Percentiles rank a stretch among this genome's conserved stretches.
Conservation (phyloP, 2,329 filamentous ascomycete species). For the Paraphaeosphaeria minitans region DNA sequence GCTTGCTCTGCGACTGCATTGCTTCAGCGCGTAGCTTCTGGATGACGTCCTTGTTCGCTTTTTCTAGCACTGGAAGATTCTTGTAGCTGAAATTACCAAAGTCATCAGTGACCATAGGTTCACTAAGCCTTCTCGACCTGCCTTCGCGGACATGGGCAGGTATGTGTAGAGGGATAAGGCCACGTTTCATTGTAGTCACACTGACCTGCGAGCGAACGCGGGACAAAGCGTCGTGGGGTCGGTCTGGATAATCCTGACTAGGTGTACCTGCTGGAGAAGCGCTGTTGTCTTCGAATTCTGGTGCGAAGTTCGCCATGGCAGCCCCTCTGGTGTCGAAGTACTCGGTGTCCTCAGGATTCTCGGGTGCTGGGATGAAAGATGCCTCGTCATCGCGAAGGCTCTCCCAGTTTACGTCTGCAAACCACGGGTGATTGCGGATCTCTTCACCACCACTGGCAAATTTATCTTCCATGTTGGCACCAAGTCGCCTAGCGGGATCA, state of each 20-base stretch:
- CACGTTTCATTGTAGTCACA: conserved; percentile 79
- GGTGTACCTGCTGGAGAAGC: conserved; percentile 74
- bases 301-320: conserved; percentile 87
- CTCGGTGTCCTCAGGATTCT: conserved; percentile 96
- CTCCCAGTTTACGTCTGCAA: conserved; percentile 85
- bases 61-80: conserved; percentile 93
- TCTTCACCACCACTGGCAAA: conserved; percentile 85
- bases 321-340: conserved; percentile 95
- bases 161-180: conserved; percentile 93
- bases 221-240: conserved; percentile 93
- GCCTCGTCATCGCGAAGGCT: conserved; percentile 92
- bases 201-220: conserved; percentile 86
- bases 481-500: conserved; percentile 80
- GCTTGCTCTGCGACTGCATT: conserved; percentile 69
- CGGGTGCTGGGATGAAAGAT: conserved; percentile 88
- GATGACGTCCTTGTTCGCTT: conserved; percentile 98
- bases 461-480: conserved; percentile 83
- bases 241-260: conserved; percentile 79
- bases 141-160: conserved; percentile 93
- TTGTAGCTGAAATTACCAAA: conserved; percentile 98
- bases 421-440: conserved; percentile 89
- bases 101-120: conserved; percentile 86
- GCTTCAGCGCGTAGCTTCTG: conserved; percentile 94
- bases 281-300: conserved; percentile 89
- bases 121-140: conserved; percentile 84